Evolutionary conservation across 2,329 filamentous ascomycete genomes (phyloP), one percentile per base, ranked within the genome.

Genomic region (Fusarium citri): DNA sequence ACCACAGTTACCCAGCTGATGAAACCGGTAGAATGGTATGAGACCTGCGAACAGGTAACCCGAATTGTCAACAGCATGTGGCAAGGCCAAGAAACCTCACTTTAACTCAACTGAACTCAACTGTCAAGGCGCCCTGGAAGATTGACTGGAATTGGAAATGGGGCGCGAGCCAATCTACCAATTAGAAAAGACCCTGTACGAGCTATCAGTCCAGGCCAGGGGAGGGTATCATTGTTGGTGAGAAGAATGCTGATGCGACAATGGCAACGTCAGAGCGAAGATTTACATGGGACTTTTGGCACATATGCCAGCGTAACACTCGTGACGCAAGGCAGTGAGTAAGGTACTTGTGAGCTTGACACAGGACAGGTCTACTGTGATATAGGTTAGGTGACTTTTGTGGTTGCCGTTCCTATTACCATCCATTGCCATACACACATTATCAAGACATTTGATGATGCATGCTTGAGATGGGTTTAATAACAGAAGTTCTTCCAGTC

Each of bases 21-120:
- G 61, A 64, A 64, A 59, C 59, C 51, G 25, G 40, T 28, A 58
- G 37, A 50, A 57, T 41, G 63, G 57, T 48, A 66, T 66, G 55
- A 67, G 56, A 46, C 45, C 26, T 56, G 41, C 64, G 64, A 66
- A 47, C 45, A 66, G 64, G 64, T 66, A 62, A 23, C 64, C 62
- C 30, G 40, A 66, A 66, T 51, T 11, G 62, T 66, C 62, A 26
- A 58, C 43, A 43, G 25, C 8, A 37, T 47, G 60, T 53, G 53
- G 62, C 54, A 54, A 60, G 34, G 34, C 54, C 54, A 41, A 60
- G 34, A 25, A 40, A 41, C 31, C 23, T 51, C 31, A 26, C 31
- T 37, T 23, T 25, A 54, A 61, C 34, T 37, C 18, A 18, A 37
- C 18, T 4, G 34, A 37, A 37, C 34, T 37, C 16, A 12, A n/a